Evolutionary conservation across 1,139 yeast genomes (phyloP).

Genomic region (Yamadazyma conglobata): DNA sequence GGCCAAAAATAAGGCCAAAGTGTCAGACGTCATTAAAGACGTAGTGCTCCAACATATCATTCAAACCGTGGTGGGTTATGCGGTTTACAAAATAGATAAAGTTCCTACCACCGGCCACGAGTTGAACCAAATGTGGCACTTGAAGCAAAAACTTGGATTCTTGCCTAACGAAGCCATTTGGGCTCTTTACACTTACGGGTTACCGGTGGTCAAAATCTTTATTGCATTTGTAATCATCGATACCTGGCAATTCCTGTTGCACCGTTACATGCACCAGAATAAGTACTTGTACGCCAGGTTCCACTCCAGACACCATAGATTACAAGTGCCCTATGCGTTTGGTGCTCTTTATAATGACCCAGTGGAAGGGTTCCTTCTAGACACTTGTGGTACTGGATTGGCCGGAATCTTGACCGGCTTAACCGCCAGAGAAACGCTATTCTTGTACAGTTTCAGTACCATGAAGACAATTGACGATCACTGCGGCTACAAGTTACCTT

Average conservation of each 20-base stretch:
- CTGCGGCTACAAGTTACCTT: slow-evolving; percentile 92
- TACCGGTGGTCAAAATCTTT: slow-evolving; percentile 53
- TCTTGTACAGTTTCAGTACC: slow-evolving; percentile 82
- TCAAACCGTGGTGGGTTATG: slow-evolving; percentile 69
- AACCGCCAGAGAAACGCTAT: slow-evolving; percentile 70
- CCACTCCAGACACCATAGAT: slow-evolving; percentile 91
- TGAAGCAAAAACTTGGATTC: slow-evolving; percentile 33
- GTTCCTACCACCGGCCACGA: slow-evolving; percentile 73
- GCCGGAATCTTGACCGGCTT: slow-evolving; percentile 64
- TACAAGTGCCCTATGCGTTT: slow-evolving; percentile 93
- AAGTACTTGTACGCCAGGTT: slow-evolving; percentile 69
- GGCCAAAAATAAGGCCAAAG: slow-evolving; percentile 69
- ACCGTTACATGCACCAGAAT: slow-evolving; percentile 83
- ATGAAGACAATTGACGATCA: slow-evolving; percentile 97
- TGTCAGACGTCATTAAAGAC: slow-evolving; percentile 68
- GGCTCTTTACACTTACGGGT: slow-evolving; percentile 54
- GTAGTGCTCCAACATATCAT: slow-evolving; percentile 81
- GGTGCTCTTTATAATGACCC: slow-evolving; percentile 96
- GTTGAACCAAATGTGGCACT: slow-evolving; percentile 59
- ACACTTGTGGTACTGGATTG: slow-evolving; percentile 87
- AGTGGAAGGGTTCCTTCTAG: slow-evolving; percentile 86
- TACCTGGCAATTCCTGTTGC: slow-evolving; percentile 92
- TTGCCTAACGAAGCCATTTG: slow-evolving; percentile 47
- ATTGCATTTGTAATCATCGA: slow-evolving; percentile 76
- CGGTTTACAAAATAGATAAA: slow-evolving; percentile 56